phyloP scores from a whole-genome alignment of 2,329 filamentous ascomycete species.

The Clarireedia hainanense region DNA sequence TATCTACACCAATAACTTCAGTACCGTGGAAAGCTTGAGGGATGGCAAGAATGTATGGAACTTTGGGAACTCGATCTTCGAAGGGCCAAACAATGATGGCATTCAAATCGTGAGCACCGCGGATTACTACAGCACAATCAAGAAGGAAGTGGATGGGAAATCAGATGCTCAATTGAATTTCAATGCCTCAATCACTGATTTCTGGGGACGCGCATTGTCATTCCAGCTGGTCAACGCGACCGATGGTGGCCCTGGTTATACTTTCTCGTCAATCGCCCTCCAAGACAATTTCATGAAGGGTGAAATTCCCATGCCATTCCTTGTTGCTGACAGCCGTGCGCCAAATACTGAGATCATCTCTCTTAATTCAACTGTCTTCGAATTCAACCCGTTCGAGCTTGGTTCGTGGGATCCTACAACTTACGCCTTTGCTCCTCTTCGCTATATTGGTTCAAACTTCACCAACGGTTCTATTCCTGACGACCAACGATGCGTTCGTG shows the following conservation, averaged over 20 bases:
- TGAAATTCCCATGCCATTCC: slow-evolving; percentile 62
- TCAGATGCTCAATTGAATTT: slow-evolving; percentile 56
- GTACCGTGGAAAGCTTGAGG: slow-evolving; percentile 52
- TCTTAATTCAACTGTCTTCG: slow-evolving; percentile 66
- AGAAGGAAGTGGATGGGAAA: slow-evolving; percentile 52
- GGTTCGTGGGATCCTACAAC: slow-evolving; percentile 68
- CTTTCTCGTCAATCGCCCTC: slow-evolving; percentile 71
- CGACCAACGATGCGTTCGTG: slow-evolving; percentile 57
- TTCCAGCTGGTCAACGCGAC: slow-evolving; percentile 76
- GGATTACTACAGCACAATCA: slow-evolving; percentile 56
- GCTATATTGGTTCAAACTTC: slow-evolving; percentile 69
- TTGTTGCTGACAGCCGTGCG: slow-evolving; percentile 61
- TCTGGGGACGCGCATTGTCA: slow-evolving; percentile 79
- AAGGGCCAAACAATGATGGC: slow-evolving; percentile 44
- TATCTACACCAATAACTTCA: slow-evolving; percentile 72
- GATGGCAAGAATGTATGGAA: slow-evolving; percentile 48
- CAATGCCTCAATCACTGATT: slow-evolving; percentile 72
- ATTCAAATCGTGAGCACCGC: slow-evolving; percentile 47
- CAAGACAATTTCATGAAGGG: slow-evolving; percentile 54
- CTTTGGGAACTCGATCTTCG: slow-evolving; percentile 53
- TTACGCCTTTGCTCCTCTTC: slow-evolving; percentile 61
- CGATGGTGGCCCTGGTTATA: slow-evolving; percentile 67
- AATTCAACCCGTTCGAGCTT: slow-evolving; percentile 75
- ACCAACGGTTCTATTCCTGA: slow-evolving; percentile 49
- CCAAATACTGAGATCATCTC: slow-evolving; percentile 54